phyloP scores from a whole-genome alignment of 345 rosid species.

The Euphorbia peplus region DNA sequence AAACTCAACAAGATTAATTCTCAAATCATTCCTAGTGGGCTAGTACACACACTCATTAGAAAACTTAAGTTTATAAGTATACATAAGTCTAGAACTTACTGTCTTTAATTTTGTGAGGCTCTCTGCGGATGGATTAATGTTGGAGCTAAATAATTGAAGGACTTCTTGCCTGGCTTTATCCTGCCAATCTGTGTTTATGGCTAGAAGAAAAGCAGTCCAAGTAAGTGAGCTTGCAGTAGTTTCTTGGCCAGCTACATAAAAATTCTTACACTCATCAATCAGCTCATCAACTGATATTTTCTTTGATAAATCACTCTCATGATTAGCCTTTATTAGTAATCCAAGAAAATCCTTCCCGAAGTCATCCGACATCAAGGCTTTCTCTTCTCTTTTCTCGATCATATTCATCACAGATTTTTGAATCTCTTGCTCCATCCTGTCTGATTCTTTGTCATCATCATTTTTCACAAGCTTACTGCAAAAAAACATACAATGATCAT shows the following conservation, averaged over 20 bases:
- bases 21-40: too few species aligned
- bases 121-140: conserved; percentile 8
- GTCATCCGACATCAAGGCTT: neutral
- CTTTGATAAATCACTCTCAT: neutral
- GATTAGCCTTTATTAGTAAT: conserved; percentile 14
- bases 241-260: conserved; percentile 25
- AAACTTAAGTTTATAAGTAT: neutral
- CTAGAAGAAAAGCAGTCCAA: conserved; percentile 21
- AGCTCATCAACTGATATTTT: conserved; percentile 18
- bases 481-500: neutral
- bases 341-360: conserved; percentile 23
- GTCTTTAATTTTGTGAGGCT: conserved; percentile 15
- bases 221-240: conserved; percentile 16
- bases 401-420: conserved; percentile 11
- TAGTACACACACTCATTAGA: too few species aligned
- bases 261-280: conserved; percentile 22
- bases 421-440: conserved; percentile 8
- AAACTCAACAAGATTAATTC: too few species aligned
- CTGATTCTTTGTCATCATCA: conserved; percentile 16
- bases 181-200: conserved; percentile 23
- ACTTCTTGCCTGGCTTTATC: conserved; percentile 20
- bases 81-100: conserved; percentile 6
- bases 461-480: conserved; percentile 14
- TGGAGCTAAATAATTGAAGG: conserved; percentile 7
- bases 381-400: conserved; percentile 20